Evolutionary conservation across 495 filamentous ascomycete genomes (phyloP), one percentile per base, ranked within the genome.

Genomic region (Penicillium odoratum): DNA sequence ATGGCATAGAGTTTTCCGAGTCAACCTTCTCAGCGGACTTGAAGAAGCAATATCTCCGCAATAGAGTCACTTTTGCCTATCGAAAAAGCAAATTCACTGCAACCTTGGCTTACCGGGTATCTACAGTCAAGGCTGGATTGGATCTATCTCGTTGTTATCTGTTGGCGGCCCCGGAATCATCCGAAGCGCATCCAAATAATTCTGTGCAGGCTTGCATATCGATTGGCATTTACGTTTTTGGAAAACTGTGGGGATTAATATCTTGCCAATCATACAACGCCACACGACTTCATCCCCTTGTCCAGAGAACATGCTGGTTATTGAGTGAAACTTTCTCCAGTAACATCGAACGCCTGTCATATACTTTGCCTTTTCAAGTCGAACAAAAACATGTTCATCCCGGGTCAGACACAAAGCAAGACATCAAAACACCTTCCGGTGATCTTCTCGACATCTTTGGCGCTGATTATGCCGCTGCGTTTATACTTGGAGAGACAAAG

Each of bases 141-240:
- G 91, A 97, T 67, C 80, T 95, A 57, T 91, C 87, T 13, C 86
- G 90, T 66, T 83, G 84, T 9, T 95, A 94, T 62, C 80, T 97
- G 13, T 83, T 90, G 28, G 88, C 88, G 53, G 89, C 93, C 81
- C 88, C 89, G 1, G 88, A 87, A 2, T 85, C 89, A 57, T 69
- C 93, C 28, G 89, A 90, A 60, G 88, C 90, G 54, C 75, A 89
- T 3, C 74, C 74, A 29, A 87, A 91, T 63, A 90, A 91, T 86
- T 86, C 83, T 4, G 87, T 92, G 1, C 76, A 88, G 26, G 85
- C 88, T 0, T 93, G 88, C 55, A 91, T 96, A 85, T 94, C 91
- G n/a, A 93, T 96, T 59, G 91, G 90, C 3, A 89, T 95, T 57
- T 90, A 88, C 56, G 90, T 89, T 0, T 96, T 94, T 67, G 78